Evolutionary conservation across 2,329 filamentous ascomycete species (phyloP).

Genomic region (Paecilomyces niveus): DNA sequence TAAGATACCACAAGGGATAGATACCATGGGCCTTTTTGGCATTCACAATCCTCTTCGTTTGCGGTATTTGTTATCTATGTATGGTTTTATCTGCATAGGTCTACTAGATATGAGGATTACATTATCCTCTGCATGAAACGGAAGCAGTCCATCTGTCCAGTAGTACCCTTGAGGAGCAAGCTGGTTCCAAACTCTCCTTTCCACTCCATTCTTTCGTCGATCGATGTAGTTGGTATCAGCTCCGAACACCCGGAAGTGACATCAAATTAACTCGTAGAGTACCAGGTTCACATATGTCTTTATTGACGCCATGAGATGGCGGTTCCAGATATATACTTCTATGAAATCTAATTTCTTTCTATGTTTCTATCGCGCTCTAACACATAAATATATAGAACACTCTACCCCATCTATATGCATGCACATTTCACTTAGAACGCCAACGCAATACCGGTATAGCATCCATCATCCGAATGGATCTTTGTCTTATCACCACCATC

Average conservation of each 20-base stretch:
- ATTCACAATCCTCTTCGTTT: neutral
- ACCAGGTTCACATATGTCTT: no score
- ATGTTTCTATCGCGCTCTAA: no score
- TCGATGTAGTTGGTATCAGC: no score
- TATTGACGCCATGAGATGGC: no score
- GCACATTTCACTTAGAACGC: neutral
- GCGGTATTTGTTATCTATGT: neutral
- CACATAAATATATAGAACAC: no score
- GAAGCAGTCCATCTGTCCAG: neutral
- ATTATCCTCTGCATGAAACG: neutral
- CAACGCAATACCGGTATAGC: neutral
- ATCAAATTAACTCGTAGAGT: no score
- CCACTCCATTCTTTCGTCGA: no score
- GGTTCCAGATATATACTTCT: no score
- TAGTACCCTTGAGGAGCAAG: neutral
- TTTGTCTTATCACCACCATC: slow-evolving; percentile 12
- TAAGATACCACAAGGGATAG: slow-evolving; percentile 8
- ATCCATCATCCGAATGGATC: neutral
- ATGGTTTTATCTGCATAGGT: neutral
- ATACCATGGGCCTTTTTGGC: neutral
- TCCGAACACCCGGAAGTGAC: no score
- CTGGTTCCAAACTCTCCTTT: neutral
- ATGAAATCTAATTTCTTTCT: neutral
- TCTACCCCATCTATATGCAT: no score
- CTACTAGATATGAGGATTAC: neutral